Evolutionary conservation across 345 rosid species (phyloP).

Genomic region (Erysimum cheiranthoides): DNA sequence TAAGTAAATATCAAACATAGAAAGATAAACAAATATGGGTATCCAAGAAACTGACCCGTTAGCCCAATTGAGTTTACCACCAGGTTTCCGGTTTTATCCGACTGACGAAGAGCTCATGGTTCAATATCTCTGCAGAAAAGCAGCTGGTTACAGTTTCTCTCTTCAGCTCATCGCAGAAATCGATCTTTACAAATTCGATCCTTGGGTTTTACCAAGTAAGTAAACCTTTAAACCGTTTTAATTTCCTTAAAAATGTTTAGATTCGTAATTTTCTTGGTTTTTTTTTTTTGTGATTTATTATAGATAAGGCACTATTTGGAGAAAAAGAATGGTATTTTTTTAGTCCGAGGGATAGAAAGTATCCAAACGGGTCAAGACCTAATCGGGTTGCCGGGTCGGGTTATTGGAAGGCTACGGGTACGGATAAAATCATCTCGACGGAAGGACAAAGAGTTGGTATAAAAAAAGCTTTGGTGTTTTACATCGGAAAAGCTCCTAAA

Average conservation of each 20-base stretch:
- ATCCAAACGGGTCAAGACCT: slow-evolving; percentile 95
- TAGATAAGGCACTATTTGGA: slow-evolving; percentile 88
- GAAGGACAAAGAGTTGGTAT: slow-evolving; percentile 86
- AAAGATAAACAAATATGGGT: slow-evolving; percentile 56
- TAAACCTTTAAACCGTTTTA: neutral
- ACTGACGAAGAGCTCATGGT: slow-evolving; percentile 95
- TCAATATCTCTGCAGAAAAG: slow-evolving; percentile 82
- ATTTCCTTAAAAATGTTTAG: neutral
- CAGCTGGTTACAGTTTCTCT: slow-evolving; percentile 75
- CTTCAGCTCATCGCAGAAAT: slow-evolving; percentile 79
- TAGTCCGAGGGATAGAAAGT: slow-evolving; percentile 87
- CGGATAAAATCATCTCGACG: slow-evolving; percentile 72
- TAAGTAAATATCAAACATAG: neutral
- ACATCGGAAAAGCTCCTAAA: slow-evolving; percentile 90
- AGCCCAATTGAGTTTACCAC: slow-evolving; percentile 84
- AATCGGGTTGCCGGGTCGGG: slow-evolving; percentile 92
- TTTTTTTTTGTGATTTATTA: slow-evolving; percentile 17
- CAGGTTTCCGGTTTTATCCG: slow-evolving; percentile 94
- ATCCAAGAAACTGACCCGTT: slow-evolving; percentile 70
- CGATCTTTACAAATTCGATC: slow-evolving; percentile 91
- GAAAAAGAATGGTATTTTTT: slow-evolving; percentile 97
- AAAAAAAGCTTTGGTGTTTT: slow-evolving; percentile 93
- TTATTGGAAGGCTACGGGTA: slow-evolving; percentile 97
- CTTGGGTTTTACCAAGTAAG: slow-evolving; percentile 88
- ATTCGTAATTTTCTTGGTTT: slow-evolving; percentile 3